Conservation (phyloP, 805 yeast genomes). For the Candida mattraensis region DNA sequence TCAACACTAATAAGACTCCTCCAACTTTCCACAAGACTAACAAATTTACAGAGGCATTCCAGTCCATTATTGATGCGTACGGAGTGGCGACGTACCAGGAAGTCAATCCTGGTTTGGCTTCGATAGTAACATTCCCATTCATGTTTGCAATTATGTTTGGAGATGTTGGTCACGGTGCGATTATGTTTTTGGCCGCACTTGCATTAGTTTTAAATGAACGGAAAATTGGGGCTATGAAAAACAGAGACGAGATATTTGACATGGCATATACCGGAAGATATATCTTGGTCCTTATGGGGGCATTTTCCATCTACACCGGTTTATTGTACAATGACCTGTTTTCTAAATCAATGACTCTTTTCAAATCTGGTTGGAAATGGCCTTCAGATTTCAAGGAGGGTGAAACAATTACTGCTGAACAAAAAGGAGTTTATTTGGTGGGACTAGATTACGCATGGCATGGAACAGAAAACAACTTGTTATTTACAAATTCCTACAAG, state of each 20-base stretch:
- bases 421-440: conserved; percentile 53
- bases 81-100: conserved; percentile 76
- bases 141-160: conserved; percentile 87
- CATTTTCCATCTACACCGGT: conserved; percentile 73
- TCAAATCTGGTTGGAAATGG: conserved; percentile 72
- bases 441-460: conserved; percentile 80
- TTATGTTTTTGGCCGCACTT: conserved; percentile 56
- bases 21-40: conserved; percentile 72
- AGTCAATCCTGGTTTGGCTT: conserved; percentile 73
- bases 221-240: conserved; percentile 49
- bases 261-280: conserved; percentile 77
- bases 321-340: conserved; percentile 71
- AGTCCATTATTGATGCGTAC: conserved; percentile 71
- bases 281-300: conserved; percentile 67
- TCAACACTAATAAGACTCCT: conserved; percentile 65
- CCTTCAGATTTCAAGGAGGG: conserved; percentile 50
- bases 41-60: conserved; percentile 69
- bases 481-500: conserved; percentile 72
- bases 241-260: conserved; percentile 70
- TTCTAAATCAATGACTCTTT: conserved; percentile 67
- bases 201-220: conserved; percentile 55
- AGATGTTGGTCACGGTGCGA: conserved; percentile 76
- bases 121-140: conserved; percentile 74
- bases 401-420: conserved; percentile 46
- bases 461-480: conserved; percentile 69